phyloP scores from a whole-genome alignment of 1,284 basidiomycete species.

The Albatrellus sp. region DNA sequence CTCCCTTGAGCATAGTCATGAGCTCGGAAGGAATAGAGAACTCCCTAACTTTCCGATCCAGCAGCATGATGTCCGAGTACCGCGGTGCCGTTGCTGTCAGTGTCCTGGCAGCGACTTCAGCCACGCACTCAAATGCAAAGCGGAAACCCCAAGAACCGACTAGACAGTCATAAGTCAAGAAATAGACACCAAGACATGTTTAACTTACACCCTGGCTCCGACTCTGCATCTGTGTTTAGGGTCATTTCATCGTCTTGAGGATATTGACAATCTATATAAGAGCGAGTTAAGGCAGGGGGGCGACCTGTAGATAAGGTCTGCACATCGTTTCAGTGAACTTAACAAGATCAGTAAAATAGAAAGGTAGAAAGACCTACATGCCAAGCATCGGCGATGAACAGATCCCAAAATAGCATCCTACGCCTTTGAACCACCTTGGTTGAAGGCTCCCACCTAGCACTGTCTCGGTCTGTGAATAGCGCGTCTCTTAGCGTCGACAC shows the following conservation, averaged over 20 bases:
- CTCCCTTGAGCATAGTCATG: conserved; percentile 20
- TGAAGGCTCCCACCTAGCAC: conserved; percentile 27
- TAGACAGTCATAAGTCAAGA: conserved; percentile 16
- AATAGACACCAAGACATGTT: conserved; percentile 2
- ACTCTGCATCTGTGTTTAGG: conserved; percentile 18
- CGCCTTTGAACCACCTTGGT: conserved; percentile 25
- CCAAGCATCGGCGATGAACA: conserved; percentile 23
- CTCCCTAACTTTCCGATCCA: conserved; percentile 59
- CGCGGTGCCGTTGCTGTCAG: conserved; percentile 49
- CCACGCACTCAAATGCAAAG: conserved; percentile 53
- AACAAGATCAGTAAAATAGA: not conserved
- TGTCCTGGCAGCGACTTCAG: conserved; percentile 51
- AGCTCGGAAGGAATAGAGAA: conserved; percentile 40
- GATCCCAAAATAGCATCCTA: conserved; percentile 32
- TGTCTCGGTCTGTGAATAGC: conserved; percentile 25
- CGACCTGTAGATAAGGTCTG: conserved; percentile 28
- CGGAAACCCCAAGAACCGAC: conserved; percentile 49
- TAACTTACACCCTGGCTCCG: conserved; percentile 29
- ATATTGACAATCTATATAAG: conserved; percentile 44
- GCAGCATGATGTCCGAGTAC: conserved; percentile 58
- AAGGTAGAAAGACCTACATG: conserved; percentile 18
- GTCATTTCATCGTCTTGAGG: conserved; percentile 28
- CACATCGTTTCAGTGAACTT: not conserved
- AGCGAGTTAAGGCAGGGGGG: conserved; percentile 44
- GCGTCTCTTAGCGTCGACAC: not conserved